These are phyloP conservation scores for Dendrostoma leiphaemia DNA, from an alignment of 2,329 filamentous ascomycete species.

Conservation along the genomic window DNA sequence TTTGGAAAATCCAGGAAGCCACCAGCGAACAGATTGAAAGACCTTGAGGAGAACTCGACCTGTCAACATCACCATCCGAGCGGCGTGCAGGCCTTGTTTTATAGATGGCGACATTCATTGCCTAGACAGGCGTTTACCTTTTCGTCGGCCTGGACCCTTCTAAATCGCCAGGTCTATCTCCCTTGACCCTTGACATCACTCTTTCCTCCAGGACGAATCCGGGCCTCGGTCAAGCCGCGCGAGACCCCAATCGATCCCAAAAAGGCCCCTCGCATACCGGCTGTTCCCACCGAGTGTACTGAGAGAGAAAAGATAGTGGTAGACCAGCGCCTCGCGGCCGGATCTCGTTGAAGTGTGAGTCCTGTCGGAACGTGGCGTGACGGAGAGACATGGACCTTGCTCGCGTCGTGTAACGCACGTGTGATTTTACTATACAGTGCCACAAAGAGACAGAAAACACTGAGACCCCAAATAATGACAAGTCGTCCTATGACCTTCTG, in stretches of 20 bases:
- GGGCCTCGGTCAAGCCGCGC: not conserved
- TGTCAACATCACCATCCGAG: no score
- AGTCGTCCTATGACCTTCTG: not conserved
- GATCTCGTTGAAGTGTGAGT: no score
- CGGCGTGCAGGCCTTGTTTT: no score
- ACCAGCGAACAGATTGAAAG: not conserved
- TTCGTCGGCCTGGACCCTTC: no score
- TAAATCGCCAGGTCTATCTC: not conserved
- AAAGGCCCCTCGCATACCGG: slow-evolving; percentile 3
- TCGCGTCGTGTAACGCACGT: not conserved
- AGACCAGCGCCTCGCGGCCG: no score
- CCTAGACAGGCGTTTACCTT: no score
- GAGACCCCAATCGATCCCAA: not conserved
- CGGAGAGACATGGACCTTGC: not conserved
- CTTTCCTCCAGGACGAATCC: not conserved
- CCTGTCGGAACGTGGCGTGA: not conserved
- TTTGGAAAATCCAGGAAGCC: not conserved
- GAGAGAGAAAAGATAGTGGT: no score
- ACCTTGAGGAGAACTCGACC: not conserved
- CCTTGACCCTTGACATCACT: not conserved
- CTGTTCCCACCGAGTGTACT: not conserved
- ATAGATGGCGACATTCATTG: no score
- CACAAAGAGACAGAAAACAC: slow-evolving; percentile 2
- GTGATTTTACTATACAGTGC: not conserved
- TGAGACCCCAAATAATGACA: not conserved